Percentiles rank a stretch among this genome's conserved stretches.
phyloP scores from a whole-genome alignment of 306 rosid genomes.

The Amphicarpaea edgeworthii region DNA sequence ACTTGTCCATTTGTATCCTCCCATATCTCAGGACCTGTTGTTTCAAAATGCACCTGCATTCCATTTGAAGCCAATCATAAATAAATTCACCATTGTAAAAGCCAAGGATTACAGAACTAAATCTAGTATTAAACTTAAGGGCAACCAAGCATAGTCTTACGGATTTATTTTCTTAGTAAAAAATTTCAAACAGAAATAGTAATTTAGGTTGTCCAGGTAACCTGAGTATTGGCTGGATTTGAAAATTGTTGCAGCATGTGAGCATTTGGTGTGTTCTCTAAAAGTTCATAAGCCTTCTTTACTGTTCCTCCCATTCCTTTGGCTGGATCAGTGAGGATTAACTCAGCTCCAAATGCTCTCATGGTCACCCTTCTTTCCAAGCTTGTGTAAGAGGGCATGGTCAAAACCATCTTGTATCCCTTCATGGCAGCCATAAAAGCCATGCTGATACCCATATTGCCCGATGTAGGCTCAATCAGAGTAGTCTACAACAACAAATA shows the following conservation, averaged over 20 bases:
- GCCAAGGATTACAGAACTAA: constrained; percentile 13
- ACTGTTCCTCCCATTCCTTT: constrained; percentile 74
- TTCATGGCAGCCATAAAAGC: constrained; percentile 81
- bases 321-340: constrained; percentile 84
- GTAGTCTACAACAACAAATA: constrained; percentile 61
- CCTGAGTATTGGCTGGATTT: constrained; percentile 87
- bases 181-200: constrained; percentile 16
- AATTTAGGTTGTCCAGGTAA: constrained; percentile 25
- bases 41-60: constrained; percentile 88
- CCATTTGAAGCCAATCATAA: constrained; percentile 31
- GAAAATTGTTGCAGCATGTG: constrained; percentile 90
- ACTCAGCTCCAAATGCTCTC: constrained; percentile 92
- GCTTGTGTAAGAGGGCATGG: constrained; percentile 70
- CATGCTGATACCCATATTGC: constrained; percentile 85
- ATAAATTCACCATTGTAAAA: constrained; percentile 36
- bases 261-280: constrained; percentile 82
- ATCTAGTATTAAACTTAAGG: constrained; percentile 1
- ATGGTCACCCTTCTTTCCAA: constrained; percentile 55
- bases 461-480: constrained; percentile 89
- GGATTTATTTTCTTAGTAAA: neutral
- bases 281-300: constrained; percentile 81
- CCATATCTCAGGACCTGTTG: constrained; percentile 99
- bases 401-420: constrained; percentile 84
- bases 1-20: constrained; percentile 94
- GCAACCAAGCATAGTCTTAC: constrained; percentile 34